A percentile compares a stretch with the other conserved stretches of the same genome.
Conservation (phyloP, 2,329 filamentous ascomycete species). For the Endoconidiophora polonica region DNA sequence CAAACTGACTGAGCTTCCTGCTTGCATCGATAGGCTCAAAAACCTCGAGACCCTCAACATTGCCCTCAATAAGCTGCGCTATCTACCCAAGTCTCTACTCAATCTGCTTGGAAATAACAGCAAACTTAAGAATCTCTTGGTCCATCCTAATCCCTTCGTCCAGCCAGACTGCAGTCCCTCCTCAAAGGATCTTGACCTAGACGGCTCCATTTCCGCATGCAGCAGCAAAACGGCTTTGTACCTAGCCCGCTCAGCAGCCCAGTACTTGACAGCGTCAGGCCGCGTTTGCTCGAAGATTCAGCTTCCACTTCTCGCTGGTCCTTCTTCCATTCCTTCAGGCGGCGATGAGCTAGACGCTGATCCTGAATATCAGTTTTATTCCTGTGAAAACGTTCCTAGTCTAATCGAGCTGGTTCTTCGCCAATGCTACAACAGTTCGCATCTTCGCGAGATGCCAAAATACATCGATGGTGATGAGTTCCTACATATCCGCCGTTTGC, state of each 20-base stretch:
- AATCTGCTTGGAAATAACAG: slow-evolving; percentile 30
- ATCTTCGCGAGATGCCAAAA: slow-evolving; percentile 26
- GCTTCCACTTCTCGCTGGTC: slow-evolving; percentile 1
- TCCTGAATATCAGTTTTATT: slow-evolving; percentile 13
- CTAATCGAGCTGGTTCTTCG: slow-evolving; percentile 34
- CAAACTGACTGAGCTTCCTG: slow-evolving; percentile 41
- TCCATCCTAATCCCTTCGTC: slow-evolving; percentile 48
- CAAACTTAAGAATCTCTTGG: slow-evolving; percentile 33
- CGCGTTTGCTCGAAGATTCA: background rate
- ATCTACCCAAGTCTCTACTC: slow-evolving; percentile 46
- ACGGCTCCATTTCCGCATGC: slow-evolving; percentile 8
- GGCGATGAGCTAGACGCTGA: slow-evolving; percentile 8
- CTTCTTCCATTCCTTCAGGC: slow-evolving; percentile 4
- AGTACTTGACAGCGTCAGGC: slow-evolving; percentile 6
- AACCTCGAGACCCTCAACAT: slow-evolving; percentile 49
- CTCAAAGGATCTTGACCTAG: slow-evolving; percentile 8
- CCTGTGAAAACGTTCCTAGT: slow-evolving; percentile 25
- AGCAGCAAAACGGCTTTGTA: slow-evolving; percentile 12
- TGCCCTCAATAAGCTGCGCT: slow-evolving; percentile 43
- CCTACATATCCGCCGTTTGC: slow-evolving; percentile 20
- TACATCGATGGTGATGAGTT: slow-evolving; percentile 27
- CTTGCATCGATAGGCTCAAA: slow-evolving; percentile 37
- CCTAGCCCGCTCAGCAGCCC: slow-evolving; percentile 11
- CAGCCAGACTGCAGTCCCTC: slow-evolving; percentile 20
- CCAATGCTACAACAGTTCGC: slow-evolving; percentile 27